These are phyloP conservation scores for Beauveria sp. DNA, from an alignment of 2,329 filamentous ascomycete genomes.

Conservation along the genomic window DNA sequence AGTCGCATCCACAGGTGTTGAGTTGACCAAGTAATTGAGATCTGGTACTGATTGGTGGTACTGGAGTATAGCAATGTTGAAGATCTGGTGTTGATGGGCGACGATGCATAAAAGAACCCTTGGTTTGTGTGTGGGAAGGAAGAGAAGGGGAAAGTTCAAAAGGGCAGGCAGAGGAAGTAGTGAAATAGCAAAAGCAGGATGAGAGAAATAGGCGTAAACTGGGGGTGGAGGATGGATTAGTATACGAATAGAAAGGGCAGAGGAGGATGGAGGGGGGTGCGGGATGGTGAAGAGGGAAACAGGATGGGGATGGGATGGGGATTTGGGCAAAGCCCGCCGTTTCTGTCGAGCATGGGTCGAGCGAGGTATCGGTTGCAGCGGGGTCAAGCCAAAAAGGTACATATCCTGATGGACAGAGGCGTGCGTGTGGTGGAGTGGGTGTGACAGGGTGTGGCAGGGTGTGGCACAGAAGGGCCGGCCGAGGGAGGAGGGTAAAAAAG, in stretches of 20 bases:
- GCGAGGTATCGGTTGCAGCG: not conserved
- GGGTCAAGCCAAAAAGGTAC: not conserved
- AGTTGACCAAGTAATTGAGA: not conserved
- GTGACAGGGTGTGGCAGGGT: not conserved
- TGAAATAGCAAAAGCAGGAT: constrained; percentile 7
- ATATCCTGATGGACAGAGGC: not conserved
- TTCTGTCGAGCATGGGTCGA: constrained; percentile 1
- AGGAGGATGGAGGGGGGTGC: constrained; percentile 4
- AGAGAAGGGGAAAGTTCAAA: constrained; percentile 2
- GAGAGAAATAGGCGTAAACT: not conserved
- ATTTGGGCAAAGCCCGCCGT: constrained; percentile 6
- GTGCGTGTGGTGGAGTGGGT: not conserved
- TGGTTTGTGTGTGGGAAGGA: not conserved
- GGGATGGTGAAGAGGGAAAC: constrained; percentile 12
- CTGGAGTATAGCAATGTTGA: not conserved
- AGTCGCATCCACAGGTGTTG: not conserved
- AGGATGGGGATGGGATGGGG: constrained; percentile 13
- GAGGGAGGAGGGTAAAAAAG: not conserved
- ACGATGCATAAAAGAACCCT: not conserved
- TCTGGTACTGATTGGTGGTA: not conserved
- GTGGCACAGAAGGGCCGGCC: constrained; percentile 6
- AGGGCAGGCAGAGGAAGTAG: constrained; percentile 1
- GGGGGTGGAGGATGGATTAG: constrained; percentile 6
- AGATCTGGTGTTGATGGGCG: not conserved
- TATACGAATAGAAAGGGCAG: constrained; percentile 2